Evolutionary conservation across 345 rosid species (phyloP).

Genomic region (Eucalyptus marginata): DNA sequence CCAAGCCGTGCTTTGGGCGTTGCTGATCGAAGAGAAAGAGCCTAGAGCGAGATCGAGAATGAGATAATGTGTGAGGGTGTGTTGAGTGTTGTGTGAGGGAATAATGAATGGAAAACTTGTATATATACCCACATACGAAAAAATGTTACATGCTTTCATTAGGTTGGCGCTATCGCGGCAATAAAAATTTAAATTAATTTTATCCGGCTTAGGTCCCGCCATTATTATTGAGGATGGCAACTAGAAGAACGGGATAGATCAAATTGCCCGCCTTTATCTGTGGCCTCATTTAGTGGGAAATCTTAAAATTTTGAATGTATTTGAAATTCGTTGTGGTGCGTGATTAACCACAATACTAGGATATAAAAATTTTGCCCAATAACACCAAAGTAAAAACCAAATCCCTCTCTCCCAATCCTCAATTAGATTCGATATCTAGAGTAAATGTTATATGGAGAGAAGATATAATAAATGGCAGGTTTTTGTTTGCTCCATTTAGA

Average conservation of each 20-base stretch:
- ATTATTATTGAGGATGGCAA: background rate
- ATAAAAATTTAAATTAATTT: background rate
- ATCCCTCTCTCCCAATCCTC: background rate
- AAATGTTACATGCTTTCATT: background rate
- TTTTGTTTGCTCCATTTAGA: background rate
- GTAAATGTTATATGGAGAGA: background rate
- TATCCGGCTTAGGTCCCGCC: background rate
- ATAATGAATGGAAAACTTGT: too few species aligned
- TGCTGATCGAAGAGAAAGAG: background rate
- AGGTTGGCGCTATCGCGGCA: background rate
- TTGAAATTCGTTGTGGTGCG: background rate
- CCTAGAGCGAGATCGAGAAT: background rate
- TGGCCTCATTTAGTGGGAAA: background rate
- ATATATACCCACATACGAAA: background rate
- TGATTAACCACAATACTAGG: background rate
- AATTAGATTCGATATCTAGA: background rate
- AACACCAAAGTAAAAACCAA: background rate
- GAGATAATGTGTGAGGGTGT: background rate
- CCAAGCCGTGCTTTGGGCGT: background rate
- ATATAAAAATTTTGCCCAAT: background rate
- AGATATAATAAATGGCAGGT: background rate
- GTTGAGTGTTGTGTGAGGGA: background rate
- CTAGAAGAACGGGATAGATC: accelerated
- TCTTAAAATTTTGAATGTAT: background rate
- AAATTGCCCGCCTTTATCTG: background rate